A percentile compares a stretch with the other conserved stretches of the same genome.
These are phyloP conservation scores for Colletotrichum sp. DNA, from an alignment of 2,329 filamentous ascomycete species.

Conservation along the genomic window DNA sequence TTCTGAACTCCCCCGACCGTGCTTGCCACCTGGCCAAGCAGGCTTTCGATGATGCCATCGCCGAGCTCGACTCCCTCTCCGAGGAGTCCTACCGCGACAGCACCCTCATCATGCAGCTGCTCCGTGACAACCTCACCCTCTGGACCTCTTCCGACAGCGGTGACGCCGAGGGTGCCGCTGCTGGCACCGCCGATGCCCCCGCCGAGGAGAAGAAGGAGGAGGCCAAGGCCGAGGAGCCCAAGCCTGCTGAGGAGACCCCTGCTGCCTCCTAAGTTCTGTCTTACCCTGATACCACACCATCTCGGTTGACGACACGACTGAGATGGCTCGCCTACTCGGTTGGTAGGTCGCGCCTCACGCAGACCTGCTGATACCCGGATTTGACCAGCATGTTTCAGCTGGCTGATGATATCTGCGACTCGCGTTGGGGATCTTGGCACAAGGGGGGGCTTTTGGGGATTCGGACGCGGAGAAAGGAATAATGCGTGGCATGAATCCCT, in stretches of 20 bases:
- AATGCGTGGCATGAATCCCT: constrained; percentile 40
- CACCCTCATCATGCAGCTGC: constrained; percentile 98
- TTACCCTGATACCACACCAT: constrained; percentile 41
- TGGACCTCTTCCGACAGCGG: constrained; percentile 94
- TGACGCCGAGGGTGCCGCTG: constrained; percentile 73
- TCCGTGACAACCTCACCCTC: constrained; percentile 96
- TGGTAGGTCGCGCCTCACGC: neutral
- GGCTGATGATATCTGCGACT: constrained; percentile 34
- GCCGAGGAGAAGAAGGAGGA: constrained; percentile 60
- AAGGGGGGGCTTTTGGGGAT: constrained; percentile 39
- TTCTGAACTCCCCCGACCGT: constrained; percentile 95
- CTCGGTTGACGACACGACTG: constrained; percentile 38
- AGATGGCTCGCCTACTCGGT: constrained; percentile 28
- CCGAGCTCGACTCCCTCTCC: constrained; percentile 95
- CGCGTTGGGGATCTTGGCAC: constrained; percentile 29
- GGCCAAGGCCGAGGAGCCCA: constrained; percentile 42
- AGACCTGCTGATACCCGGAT: constrained; percentile 7
- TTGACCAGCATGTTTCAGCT: constrained; percentile 30
- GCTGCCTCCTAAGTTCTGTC: constrained; percentile 58
- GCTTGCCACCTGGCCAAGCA: constrained; percentile 99
- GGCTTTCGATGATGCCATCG: constrained; percentile 98
- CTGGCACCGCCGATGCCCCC: constrained; percentile 68
- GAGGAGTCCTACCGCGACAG: constrained; percentile 99
- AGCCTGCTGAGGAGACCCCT: constrained; percentile 44
- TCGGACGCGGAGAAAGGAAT: constrained; percentile 40